Evolutionary conservation across 2,329 filamentous ascomycete genomes (phyloP).

Genomic region (Curvularia hawaiiensis): DNA sequence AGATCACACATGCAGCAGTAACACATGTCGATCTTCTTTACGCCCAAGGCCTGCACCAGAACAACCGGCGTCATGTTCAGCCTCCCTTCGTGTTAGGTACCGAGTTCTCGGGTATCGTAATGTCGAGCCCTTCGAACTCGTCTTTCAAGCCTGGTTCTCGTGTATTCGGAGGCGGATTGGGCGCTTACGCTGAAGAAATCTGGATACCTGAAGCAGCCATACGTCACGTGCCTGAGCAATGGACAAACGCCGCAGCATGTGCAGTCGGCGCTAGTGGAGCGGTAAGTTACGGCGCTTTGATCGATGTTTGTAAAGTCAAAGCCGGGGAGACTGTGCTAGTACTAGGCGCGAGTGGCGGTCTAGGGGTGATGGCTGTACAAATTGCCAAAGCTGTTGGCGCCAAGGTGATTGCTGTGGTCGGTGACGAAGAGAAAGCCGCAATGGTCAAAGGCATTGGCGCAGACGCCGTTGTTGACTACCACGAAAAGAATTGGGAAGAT

Average conservation of each 20-base stretch:
- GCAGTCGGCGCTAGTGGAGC: slow-evolving; percentile 60
- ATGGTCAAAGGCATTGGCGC: slow-evolving; percentile 51
- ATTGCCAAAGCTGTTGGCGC: slow-evolving; percentile 60
- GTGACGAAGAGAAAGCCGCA: slow-evolving; percentile 53
- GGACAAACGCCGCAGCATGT: slow-evolving; percentile 58
- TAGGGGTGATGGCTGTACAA: slow-evolving; percentile 62
- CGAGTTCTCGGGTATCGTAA: slow-evolving; percentile 64
- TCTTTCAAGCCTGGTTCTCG: slow-evolving; percentile 54
- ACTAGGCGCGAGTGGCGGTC: slow-evolving; percentile 60
- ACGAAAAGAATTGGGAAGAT: slow-evolving; percentile 55
- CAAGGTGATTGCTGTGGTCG: slow-evolving; percentile 59
- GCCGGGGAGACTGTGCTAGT: slow-evolving; percentile 59
- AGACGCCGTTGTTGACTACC: slow-evolving; percentile 51
- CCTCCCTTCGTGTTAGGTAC: slow-evolving; percentile 65
- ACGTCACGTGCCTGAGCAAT: slow-evolving; percentile 52
- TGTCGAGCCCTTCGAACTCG: slow-evolving; percentile 43
- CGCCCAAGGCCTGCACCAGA: slow-evolving; percentile 63
- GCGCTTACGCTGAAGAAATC: slow-evolving; percentile 61
- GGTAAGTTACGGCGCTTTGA: slow-evolving; percentile 60
- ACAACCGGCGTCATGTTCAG: slow-evolving; percentile 60
- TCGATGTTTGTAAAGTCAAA: slow-evolving; percentile 49
- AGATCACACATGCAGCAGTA: slow-evolving; percentile 60
- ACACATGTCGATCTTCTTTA: slow-evolving; percentile 68
- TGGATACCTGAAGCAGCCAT: slow-evolving; percentile 49
- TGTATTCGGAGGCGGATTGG: slow-evolving; percentile 60